phyloP scores from a whole-genome alignment of 768 basidiomycete genomes.

The Chiua virens region DNA sequence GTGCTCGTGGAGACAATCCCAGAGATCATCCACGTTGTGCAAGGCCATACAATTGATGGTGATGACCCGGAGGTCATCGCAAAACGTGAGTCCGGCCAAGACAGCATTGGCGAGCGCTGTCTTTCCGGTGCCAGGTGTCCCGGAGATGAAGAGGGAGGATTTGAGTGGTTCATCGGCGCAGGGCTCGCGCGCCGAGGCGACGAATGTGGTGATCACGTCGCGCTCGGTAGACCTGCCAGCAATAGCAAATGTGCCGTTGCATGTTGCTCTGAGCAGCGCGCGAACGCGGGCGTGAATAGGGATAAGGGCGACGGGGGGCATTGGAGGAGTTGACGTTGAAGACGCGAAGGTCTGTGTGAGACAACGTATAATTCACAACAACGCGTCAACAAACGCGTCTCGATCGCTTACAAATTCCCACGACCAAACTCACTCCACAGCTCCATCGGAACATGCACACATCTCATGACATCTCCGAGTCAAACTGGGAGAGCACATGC shows the following conservation, averaged over 20 bases:
- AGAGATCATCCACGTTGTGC: slow-evolving; percentile 63
- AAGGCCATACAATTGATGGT: slow-evolving; percentile 83
- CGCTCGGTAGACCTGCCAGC: slow-evolving; percentile 72
- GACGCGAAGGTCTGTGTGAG: slow-evolving; percentile 29
- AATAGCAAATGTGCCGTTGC: slow-evolving; percentile 52
- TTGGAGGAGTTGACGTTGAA: slow-evolving; percentile 45
- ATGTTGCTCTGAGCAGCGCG: slow-evolving; percentile 70
- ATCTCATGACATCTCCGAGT: too few species aligned
- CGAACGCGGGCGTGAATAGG: slow-evolving; percentile 62
- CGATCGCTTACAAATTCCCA: slow-evolving; percentile 22
- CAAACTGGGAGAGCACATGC: too few species aligned
- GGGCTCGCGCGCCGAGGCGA: slow-evolving; percentile 50
- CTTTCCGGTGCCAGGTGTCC: slow-evolving; percentile 91
- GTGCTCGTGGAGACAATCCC: slow-evolving; percentile 66
- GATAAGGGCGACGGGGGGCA: slow-evolving; percentile 47
- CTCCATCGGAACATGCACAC: too few species aligned
- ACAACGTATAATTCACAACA: slow-evolving; percentile 22
- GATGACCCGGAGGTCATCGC: slow-evolving; percentile 45
- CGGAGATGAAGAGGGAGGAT: slow-evolving; percentile 82
- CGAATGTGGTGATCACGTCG: slow-evolving; percentile 55
- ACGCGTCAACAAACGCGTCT: slow-evolving; percentile 28
- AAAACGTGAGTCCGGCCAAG: slow-evolving; percentile 43
- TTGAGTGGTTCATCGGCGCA: slow-evolving; percentile 14
- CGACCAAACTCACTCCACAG: neutral
- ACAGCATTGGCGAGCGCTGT: slow-evolving; percentile 79